Percentiles rank a stretch among this genome's conserved stretches.
These are phyloP conservation scores for Wallacemonas rigidus DNA, from an alignment of 208 protist genomes.

Conservation along the genomic window DNA sequence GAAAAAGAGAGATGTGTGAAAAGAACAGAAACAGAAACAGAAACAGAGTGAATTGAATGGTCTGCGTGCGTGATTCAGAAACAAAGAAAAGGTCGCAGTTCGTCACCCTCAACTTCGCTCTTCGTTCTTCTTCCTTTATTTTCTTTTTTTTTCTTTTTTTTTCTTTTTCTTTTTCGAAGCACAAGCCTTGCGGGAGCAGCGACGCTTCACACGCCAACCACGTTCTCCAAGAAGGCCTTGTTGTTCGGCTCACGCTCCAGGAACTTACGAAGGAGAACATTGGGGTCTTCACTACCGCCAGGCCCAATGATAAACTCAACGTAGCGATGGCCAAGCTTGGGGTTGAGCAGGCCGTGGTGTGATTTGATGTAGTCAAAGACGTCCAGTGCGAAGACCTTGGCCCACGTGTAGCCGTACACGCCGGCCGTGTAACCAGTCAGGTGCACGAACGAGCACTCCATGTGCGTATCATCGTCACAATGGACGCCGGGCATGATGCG, in stretches of 20 bases:
- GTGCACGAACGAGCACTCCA: constrained; percentile 82
- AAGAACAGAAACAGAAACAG: constrained; percentile 15
- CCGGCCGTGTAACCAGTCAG: constrained; percentile 78
- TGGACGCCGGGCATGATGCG: constrained; percentile 65
- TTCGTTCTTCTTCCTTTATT: background rate
- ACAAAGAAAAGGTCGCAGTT: no score
- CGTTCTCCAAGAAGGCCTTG: constrained; percentile 72
- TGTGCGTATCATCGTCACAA: constrained; percentile 62
- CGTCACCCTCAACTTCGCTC: background rate
- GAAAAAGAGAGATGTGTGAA: background rate
- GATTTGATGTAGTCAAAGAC: constrained; percentile 79
- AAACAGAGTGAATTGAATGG: constrained; percentile 7
- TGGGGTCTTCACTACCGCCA: constrained; percentile 75
- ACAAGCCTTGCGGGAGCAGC: background rate
- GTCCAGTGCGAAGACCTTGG: constrained; percentile 86
- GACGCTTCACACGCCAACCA: constrained; percentile 45
- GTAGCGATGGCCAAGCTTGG: constrained; percentile 63
- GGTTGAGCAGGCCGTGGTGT: constrained; percentile 68
- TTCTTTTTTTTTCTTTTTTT: background rate
- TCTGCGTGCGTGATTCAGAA: background rate
- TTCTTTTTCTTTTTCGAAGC: background rate
- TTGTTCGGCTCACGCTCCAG: constrained; percentile 83
- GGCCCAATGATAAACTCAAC: constrained; percentile 77
- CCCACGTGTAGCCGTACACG: constrained; percentile 91
- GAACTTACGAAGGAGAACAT: constrained; percentile 76